These are phyloP conservation scores for Beverwykella pulmonaria DNA, from an alignment of 495 filamentous ascomycete species.

Conservation along the genomic window DNA sequence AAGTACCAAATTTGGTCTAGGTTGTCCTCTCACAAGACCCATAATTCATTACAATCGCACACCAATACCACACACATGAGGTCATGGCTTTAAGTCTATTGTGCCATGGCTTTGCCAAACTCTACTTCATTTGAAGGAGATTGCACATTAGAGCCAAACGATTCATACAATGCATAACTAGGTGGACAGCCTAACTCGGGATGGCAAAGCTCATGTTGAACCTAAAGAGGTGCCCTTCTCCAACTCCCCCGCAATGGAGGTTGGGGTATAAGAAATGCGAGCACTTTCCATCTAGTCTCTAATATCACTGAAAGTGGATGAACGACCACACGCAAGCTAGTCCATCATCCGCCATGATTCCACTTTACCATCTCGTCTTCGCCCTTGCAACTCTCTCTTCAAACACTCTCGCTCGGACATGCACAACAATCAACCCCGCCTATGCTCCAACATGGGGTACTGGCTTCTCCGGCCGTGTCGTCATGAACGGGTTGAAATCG, in stretches of 20 bases:
- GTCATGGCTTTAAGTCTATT: background rate
- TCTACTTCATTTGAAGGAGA: background rate
- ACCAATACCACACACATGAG: background rate
- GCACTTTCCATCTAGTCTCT: background rate
- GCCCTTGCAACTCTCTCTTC: conserved; percentile 4
- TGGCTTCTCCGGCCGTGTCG: conserved; percentile 59
- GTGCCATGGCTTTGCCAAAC: background rate
- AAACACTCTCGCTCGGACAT: conserved; percentile 8
- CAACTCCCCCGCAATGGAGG: background rate
- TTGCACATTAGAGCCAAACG: background rate
- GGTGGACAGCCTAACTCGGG: background rate
- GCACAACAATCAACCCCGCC: conserved; percentile 14
- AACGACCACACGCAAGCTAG: background rate
- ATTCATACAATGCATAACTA: background rate
- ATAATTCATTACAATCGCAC: background rate
- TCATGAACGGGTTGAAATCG: conserved; percentile 53
- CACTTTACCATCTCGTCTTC: background rate
- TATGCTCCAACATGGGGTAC: conserved; percentile 25
- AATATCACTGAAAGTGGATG: background rate
- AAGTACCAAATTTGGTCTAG: background rate
- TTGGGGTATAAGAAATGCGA: background rate
- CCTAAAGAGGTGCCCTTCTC: background rate
- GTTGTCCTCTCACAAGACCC: background rate
- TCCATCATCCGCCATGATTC: conserved; percentile 2
- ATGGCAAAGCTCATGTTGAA: background rate